phyloP scores from a whole-genome alignment of 1,284 basidiomycete species.

The Rhodotorula sp. region DNA sequence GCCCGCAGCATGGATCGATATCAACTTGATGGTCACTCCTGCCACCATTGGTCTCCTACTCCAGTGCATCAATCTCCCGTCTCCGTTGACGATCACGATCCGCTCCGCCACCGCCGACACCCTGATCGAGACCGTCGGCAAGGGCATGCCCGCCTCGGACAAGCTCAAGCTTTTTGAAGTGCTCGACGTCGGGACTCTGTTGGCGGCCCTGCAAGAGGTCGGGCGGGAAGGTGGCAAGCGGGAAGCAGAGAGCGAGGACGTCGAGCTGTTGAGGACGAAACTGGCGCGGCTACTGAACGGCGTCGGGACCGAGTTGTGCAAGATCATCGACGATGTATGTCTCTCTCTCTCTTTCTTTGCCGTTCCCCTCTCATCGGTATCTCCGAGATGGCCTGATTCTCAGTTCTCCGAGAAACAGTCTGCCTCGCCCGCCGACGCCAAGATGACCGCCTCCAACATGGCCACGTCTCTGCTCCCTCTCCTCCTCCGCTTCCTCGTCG shows the following conservation, averaged over 20 bases:
- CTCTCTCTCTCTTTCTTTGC: constrained; percentile 5
- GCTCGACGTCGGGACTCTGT: constrained; percentile 75
- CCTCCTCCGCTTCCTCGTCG: constrained; percentile 83
- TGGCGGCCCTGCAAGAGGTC: constrained; percentile 74
- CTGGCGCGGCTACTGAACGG: constrained; percentile 82
- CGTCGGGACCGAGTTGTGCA: constrained; percentile 79
- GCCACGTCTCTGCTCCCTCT: constrained; percentile 74
- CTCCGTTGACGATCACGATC: constrained; percentile 60
- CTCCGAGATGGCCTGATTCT: not conserved
- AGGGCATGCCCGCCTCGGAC: constrained; percentile 89
- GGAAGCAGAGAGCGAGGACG: constrained; percentile 60
- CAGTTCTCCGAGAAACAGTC: constrained; percentile 54
- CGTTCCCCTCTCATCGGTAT: no score
- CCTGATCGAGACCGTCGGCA: constrained; percentile 76
- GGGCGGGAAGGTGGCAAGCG: constrained; percentile 67
- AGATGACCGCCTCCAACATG: constrained; percentile 66
- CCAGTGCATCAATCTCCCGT: constrained; percentile 75
- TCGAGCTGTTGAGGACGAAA: constrained; percentile 83
- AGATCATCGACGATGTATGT: constrained; percentile 73
- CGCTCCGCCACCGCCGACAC: constrained; percentile 80
- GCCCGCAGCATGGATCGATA: constrained; percentile 89
- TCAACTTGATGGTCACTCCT: constrained; percentile 90
- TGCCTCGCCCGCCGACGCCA: constrained; percentile 62
- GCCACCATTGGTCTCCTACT: constrained; percentile 84
- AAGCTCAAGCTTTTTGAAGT: constrained; percentile 89